These are phyloP conservation scores for Prunus padus DNA, from an alignment of 306 rosid species.

Conservation along the genomic window DNA sequence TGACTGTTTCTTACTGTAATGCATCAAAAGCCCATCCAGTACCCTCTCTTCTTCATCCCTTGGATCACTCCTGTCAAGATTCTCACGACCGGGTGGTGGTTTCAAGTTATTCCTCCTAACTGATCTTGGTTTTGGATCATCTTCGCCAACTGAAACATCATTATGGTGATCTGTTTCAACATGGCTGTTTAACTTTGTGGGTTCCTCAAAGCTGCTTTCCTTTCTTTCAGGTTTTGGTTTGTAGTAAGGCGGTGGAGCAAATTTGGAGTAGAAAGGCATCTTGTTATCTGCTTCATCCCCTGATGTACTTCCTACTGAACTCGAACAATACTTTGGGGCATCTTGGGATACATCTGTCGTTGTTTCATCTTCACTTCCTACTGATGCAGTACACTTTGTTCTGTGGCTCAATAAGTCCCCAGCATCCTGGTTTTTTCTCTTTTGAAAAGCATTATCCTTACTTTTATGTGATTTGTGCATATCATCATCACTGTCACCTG, in stretches of 20 bases:
- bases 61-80: slow-evolving; percentile 3
- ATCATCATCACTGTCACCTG: slow-evolving; percentile 10
- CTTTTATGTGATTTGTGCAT: slow-evolving; percentile 16
- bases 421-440: slow-evolving; percentile 17
- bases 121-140: slow-evolving; percentile 57
- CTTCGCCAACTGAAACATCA: slow-evolving; percentile 17
- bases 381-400: slow-evolving; percentile 2
- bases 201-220: slow-evolving; percentile 31
- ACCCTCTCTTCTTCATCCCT: slow-evolving; percentile 29
- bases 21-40: slow-evolving; percentile 39
- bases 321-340: slow-evolving; percentile 37
- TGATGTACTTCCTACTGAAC: slow-evolving; percentile 46
- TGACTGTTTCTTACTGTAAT: slow-evolving; percentile 35
- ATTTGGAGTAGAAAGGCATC: slow-evolving; percentile 37
- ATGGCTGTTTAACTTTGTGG: slow-evolving; percentile 11
- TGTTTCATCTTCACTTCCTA: slow-evolving; percentile 43
- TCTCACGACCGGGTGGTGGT: slow-evolving; percentile 27
- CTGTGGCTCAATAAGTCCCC: slow-evolving; percentile 5
- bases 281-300: slow-evolving; percentile 52
- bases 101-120: slow-evolving; percentile 52
- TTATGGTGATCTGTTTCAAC: slow-evolving; percentile 18
- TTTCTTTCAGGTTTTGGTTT: slow-evolving; percentile 36
- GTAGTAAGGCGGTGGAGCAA: slow-evolving; percentile 66
- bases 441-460: slow-evolving; percentile 8
- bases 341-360: slow-evolving; percentile 50